Evolutionary conservation across 371 early-diverging fungal species (phyloP).

Genomic region (Polyrhizophydium stewartii): DNA sequence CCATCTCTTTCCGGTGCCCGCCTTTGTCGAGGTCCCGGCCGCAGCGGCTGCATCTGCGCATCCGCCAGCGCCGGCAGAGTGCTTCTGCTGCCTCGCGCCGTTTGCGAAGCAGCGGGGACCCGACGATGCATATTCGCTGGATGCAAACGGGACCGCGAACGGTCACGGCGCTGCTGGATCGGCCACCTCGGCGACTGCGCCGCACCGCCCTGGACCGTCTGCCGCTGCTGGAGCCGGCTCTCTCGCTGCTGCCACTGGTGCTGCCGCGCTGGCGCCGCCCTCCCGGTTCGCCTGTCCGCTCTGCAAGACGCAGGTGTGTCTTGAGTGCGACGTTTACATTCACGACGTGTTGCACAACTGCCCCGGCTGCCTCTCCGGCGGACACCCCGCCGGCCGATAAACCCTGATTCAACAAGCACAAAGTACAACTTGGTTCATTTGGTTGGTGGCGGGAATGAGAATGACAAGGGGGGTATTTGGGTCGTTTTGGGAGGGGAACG

Average conservation of each 20-base stretch:
- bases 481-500: too few relatives aligned
- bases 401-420: too few relatives aligned
- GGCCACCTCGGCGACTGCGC: not conserved
- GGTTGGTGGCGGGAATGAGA: too few relatives aligned
- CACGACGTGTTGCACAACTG: slow-evolving; percentile 94
- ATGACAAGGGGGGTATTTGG: too few relatives aligned
- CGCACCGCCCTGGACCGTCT: not conserved
- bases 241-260: not conserved
- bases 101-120: slow-evolving; percentile 17
- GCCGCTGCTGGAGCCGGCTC: not conserved
- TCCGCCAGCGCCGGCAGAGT: slow-evolving; percentile 9
- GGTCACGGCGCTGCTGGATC: too few relatives aligned
- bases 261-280: not conserved
- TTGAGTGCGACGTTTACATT: slow-evolving; percentile 90
- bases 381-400: too few relatives aligned
- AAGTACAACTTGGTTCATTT: too few relatives aligned
- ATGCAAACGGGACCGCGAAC: too few relatives aligned
- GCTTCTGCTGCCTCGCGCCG: slow-evolving; percentile 27
- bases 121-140: too few relatives aligned
- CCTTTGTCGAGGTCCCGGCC: slow-evolving; percentile 26
- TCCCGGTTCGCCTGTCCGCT: slow-evolving; percentile 67
- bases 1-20: slow-evolving; percentile 84
- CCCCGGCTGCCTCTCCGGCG: slow-evolving; percentile 89
- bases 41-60: not conserved
- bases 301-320: slow-evolving; percentile 78